These are phyloP conservation scores for Acmispon strigosus DNA, from an alignment of 306 rosid species.

Conservation along the genomic window DNA sequence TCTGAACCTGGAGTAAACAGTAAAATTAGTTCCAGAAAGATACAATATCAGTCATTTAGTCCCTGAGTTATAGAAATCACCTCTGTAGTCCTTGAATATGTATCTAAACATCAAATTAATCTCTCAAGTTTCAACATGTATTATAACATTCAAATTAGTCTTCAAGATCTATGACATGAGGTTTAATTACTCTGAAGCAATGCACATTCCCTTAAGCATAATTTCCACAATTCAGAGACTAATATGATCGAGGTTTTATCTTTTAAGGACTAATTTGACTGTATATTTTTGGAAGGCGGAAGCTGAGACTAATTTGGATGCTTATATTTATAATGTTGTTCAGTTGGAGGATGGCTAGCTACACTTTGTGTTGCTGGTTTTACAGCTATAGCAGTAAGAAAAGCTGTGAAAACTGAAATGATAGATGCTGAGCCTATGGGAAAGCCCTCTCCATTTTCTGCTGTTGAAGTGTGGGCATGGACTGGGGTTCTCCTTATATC, in stretches of 20 bases:
- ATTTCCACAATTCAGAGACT: too few relatives aligned
- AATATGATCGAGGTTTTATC: too few relatives aligned
- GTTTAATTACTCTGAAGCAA: too few relatives aligned
- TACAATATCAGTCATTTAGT: background rate
- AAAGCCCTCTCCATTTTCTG: slow-evolving; percentile 78
- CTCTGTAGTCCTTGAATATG: background rate
- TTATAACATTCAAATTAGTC: background rate
- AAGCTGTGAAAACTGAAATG: slow-evolving; percentile 73
- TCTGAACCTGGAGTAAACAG: background rate
- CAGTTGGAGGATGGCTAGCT: slow-evolving; percentile 97
- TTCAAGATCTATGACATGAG: background rate
- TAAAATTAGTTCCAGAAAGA: background rate
- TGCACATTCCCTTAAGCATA: too few relatives aligned
- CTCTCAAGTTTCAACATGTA: background rate
- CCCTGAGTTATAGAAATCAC: background rate
- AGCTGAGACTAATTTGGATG: background rate
- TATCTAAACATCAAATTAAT: background rate
- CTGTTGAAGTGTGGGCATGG: slow-evolving; percentile 70
- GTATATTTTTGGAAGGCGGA: too few relatives aligned
- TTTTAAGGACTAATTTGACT: too few relatives aligned
- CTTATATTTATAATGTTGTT: slow-evolving; percentile 17
- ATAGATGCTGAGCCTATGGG: slow-evolving; percentile 88
- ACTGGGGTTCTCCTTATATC: slow-evolving; percentile 61
- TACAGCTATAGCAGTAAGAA: slow-evolving; percentile 78
- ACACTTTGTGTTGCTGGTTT: slow-evolving; percentile 84